Evolutionary conservation across 345 rosid genomes (phyloP), one percentile per base, ranked within the genome.

Genomic region (Sonneratia caseolaris): DNA sequence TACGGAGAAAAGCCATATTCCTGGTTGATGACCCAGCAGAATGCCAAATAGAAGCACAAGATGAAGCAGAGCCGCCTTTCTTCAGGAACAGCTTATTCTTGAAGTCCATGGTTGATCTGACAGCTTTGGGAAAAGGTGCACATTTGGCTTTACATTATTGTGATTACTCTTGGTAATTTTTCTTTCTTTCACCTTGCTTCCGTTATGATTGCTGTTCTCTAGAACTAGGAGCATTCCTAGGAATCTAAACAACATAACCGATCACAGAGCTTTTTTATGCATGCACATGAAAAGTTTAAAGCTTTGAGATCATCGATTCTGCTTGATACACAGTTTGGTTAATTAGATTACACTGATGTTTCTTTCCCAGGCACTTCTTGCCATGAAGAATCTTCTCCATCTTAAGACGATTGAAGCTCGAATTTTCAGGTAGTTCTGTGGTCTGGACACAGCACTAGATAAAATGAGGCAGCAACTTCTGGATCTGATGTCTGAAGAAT

Each of bases 121-220:
- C 83, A 10, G 49, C 88, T 92, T 79, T 98, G 85, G 79, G 97
- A 95, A 73, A 95, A 95, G 98, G 98, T 86, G 15, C 51, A 9
- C 15, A 47, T 47, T 13, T 47, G 32, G 65, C 36, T 61, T 72
- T 13, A 9, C 13, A 13, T 40, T 40, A 40, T 40, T 40, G 9
- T 1, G 9, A 40, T 40, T 8, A 40, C 67, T 42, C 47, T n/a
- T 51, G 32, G 16, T 40, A 8, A 24, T 0, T 22, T 68, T 38
- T 27, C 37, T 8, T 68, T 8, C 13, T 43, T 68, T 18, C 18
- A 22, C 64, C 11, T 59, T 27, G 32, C 32, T 27, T 27, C 32
- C 1, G 32, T 27, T 27, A 27, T 27, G 32, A 27, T 27, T 27
- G 32, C 32, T 42, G 45, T 42, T 42, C 45, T 5, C 45, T 42